Evolutionary conservation across 1,284 basidiomycete genomes (phyloP).

Genomic region (Filobasidium uniguttulatum): DNA sequence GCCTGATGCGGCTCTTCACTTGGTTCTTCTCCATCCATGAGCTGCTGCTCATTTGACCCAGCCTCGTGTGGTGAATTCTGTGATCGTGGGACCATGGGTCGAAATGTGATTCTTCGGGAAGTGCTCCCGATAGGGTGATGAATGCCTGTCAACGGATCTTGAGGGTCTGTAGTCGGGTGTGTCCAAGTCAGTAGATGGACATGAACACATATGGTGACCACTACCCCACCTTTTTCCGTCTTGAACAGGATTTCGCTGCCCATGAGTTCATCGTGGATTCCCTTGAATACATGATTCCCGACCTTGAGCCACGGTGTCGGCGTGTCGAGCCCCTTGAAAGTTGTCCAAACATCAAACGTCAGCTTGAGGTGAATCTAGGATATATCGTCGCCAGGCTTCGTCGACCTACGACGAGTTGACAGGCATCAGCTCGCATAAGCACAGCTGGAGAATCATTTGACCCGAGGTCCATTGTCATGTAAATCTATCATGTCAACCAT

Average conservation of each 20-base stretch:
- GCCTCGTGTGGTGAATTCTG: background rate
- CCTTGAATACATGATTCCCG: slow-evolving; percentile 12
- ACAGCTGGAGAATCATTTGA: slow-evolving; percentile 9
- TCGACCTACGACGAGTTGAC: slow-evolving; percentile 13
- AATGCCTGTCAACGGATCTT: slow-evolving; percentile 10
- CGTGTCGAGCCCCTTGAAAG: slow-evolving; percentile 13
- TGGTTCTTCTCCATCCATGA: background rate
- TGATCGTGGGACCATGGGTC: slow-evolving; percentile 1
- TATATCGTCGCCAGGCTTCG: background rate
- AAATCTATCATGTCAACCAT: background rate
- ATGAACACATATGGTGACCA: too few species aligned
- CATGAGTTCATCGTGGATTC: slow-evolving; percentile 9
- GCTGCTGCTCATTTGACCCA: background rate
- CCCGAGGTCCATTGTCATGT: slow-evolving; percentile 13
- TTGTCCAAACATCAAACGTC: background rate
- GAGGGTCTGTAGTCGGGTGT: background rate
- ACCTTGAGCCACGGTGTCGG: slow-evolving; percentile 12
- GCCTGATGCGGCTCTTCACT: background rate
- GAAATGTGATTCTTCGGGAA: slow-evolving; percentile 7
- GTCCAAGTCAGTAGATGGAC: background rate
- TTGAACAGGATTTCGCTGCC: slow-evolving; percentile 12
- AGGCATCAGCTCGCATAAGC: slow-evolving; percentile 7
- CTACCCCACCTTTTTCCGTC: slow-evolving; percentile 7
- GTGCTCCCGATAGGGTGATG: slow-evolving; percentile 9
- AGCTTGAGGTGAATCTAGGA: background rate